Conservation (phyloP, 441 rosid genomes). For the Capsella rubella region DNA sequence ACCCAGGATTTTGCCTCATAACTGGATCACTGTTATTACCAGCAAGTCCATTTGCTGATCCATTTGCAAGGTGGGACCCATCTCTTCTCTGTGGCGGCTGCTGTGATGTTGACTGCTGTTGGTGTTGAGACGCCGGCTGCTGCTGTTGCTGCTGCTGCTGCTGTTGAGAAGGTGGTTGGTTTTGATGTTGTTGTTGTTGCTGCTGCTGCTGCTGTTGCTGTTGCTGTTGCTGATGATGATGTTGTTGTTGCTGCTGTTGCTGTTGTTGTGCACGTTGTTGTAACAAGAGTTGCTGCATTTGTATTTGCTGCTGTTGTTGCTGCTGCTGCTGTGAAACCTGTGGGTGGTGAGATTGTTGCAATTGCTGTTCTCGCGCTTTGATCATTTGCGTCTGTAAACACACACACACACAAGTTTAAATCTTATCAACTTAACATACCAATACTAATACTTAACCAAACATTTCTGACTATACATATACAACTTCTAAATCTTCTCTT, state of each 20-base stretch:
- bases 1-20: constrained; percentile 73
- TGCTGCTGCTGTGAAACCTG: constrained; percentile 66
- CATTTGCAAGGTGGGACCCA: constrained; percentile 72
- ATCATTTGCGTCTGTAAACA: constrained; percentile 69
- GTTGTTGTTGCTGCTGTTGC: constrained; percentile 55
- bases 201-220: constrained; percentile 55
- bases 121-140: constrained; percentile 52
- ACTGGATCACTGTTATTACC: constrained; percentile 67
- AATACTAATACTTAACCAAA: neutral
- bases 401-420: neutral
- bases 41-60: constrained; percentile 68
- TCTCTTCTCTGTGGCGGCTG: constrained; percentile 77
- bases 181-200: constrained; percentile 59
- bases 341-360: constrained; percentile 54
- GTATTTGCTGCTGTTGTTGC: constrained; percentile 71
- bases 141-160: constrained; percentile 51
- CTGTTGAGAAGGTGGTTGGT: constrained; percentile 56
- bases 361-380: constrained; percentile 60
- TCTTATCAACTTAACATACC: constrained; percentile 13
- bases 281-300: constrained; percentile 74
- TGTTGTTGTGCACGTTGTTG: constrained; percentile 79
- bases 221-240: constrained; percentile 45
- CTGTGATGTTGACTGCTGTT: constrained; percentile 61
- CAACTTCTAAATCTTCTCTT: constrained; percentile 2
- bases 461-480: neutral